phyloP scores from a whole-genome alignment of 768 basidiomycete species.

The Clavulina sp. region DNA sequence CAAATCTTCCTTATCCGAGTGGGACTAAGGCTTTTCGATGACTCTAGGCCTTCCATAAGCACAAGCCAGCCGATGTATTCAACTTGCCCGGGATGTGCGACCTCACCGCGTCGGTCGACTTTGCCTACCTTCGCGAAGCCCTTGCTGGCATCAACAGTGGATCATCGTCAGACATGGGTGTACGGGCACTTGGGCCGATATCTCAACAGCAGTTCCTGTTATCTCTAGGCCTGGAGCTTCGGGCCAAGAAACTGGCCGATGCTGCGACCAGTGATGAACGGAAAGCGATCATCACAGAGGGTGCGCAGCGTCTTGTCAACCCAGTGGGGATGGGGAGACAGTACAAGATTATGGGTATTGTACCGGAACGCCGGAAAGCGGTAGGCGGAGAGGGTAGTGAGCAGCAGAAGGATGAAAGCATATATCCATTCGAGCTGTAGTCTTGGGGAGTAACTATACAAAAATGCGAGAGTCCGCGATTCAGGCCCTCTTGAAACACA shows the following conservation, averaged over 20 bases:
- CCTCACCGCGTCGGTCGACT: slow-evolving; percentile 94
- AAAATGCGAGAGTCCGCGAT: not conserved
- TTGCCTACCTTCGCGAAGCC: slow-evolving; percentile 70
- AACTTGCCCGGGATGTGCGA: slow-evolving; percentile 75
- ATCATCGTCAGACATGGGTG: slow-evolving; percentile 23
- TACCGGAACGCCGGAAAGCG: not conserved
- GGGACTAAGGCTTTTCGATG: not conserved
- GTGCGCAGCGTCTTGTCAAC: slow-evolving; percentile 60
- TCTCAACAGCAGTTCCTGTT: slow-evolving; percentile 60
- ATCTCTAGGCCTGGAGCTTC: slow-evolving; percentile 54
- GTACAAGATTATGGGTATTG: slow-evolving; percentile 54
- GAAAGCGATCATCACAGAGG: slow-evolving; percentile 32
- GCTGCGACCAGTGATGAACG: slow-evolving; percentile 31
- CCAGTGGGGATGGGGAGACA: slow-evolving; percentile 67
- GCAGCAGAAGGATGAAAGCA: not conserved
- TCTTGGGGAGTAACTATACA: not conserved
- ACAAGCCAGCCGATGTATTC: slow-evolving; percentile 73
- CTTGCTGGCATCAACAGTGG: slow-evolving; percentile 47
- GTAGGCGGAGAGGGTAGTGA: not conserved
- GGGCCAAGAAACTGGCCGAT: slow-evolving; percentile 44
- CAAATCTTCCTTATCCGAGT: slow-evolving; percentile 3
- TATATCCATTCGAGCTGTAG: not conserved
- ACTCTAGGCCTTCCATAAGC: slow-evolving; percentile 70
- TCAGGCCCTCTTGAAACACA: not conserved
- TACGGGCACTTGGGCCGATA: slow-evolving; percentile 44